A percentile compares a stretch with the other conserved stretches of the same genome.
phyloP scores from a whole-genome alignment of 495 filamentous ascomycete species.

The Bathelium albidoporum region DNA sequence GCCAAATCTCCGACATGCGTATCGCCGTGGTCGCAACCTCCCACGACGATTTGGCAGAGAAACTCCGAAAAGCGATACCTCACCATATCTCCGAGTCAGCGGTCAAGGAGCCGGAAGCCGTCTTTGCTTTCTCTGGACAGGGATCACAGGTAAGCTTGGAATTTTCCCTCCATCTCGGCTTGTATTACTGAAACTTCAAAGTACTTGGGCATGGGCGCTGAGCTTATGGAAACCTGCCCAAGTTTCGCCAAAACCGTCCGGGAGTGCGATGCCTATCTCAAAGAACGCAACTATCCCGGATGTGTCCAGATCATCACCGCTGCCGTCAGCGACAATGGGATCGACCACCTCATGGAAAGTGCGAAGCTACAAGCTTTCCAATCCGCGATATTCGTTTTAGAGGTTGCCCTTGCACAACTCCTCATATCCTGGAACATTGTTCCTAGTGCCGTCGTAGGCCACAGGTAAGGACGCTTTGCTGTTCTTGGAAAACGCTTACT shows the following conservation, averaged over 20 bases:
- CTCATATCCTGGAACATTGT: constrained; percentile 4
- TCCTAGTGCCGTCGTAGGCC: constrained; percentile 1
- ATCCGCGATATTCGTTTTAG: constrained; percentile 2
- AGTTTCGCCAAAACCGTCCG: constrained; percentile 4
- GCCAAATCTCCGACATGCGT: constrained; percentile 3
- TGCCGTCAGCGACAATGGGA: background rate
- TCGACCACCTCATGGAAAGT: background rate
- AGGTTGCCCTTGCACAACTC: constrained; percentile 2
- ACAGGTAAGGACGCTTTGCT: background rate
- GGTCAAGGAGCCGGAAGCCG: constrained; percentile 1
- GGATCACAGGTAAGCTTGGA: constrained; percentile 1
- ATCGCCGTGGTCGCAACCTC: constrained; percentile 2
- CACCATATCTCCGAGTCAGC: constrained; percentile 2
- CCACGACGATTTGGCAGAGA: background rate
- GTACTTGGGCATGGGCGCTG: constrained; percentile 5
- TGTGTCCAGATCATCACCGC: constrained; percentile 4
- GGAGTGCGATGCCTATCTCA: constrained; percentile 3
- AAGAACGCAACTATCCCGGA: constrained; percentile 1
- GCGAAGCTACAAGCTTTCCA: constrained; percentile 5
- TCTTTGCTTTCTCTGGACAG: constrained; percentile 5
- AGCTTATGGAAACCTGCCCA: constrained; percentile 2
- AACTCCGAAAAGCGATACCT: constrained; percentile 1
- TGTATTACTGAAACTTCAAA: constrained; percentile 1
- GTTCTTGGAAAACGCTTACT: background rate
- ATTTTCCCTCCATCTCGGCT: background rate